These are phyloP conservation scores for Aureobasidium uvarum DNA, from an alignment of 2,329 filamentous ascomycete genomes.

Conservation along the genomic window DNA sequence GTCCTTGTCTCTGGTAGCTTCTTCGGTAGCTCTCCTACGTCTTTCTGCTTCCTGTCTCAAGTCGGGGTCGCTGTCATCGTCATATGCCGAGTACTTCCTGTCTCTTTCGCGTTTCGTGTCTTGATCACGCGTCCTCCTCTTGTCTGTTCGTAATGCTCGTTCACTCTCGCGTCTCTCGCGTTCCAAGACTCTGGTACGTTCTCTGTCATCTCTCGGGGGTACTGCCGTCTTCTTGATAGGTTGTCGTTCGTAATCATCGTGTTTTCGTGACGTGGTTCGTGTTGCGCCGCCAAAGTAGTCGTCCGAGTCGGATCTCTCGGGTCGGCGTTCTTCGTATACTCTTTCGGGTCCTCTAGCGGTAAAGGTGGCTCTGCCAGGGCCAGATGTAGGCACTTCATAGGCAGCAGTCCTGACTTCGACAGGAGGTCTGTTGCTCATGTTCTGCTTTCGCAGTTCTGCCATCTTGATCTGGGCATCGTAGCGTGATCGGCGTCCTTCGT, in stretches of 20 bases:
- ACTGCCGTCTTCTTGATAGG: conserved; percentile 33
- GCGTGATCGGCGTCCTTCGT: conserved; percentile 67
- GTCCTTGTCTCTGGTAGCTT: conserved; percentile 24
- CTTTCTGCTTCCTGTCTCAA: conserved; percentile 33
- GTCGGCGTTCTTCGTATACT: conserved; percentile 37
- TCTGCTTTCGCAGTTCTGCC: conserved; percentile 61
- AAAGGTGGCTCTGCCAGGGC: conserved; percentile 35
- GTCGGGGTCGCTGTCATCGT: conserved; percentile 37
- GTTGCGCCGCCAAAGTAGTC: conserved; percentile 40
- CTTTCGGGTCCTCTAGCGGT: conserved; percentile 31
- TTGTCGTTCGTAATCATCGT: conserved; percentile 43
- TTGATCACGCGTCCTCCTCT: conserved; percentile 40
- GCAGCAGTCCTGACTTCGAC: conserved; percentile 38
- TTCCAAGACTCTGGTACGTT: conserved; percentile 29
- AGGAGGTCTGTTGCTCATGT: conserved; percentile 43
- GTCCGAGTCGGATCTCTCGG: conserved; percentile 31
- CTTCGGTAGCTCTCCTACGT: conserved; percentile 33
- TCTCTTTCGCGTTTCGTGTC: conserved; percentile 44
- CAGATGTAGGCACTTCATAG: conserved; percentile 38
- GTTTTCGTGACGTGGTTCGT: conserved; percentile 40
- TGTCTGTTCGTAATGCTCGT: conserved; percentile 30
- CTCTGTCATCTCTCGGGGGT: conserved; percentile 29
- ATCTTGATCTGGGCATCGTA: conserved; percentile 76
- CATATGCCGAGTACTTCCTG: conserved; percentile 38
- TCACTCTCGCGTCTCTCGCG: conserved; percentile 37